Evolutionary conservation across 2,329 filamentous ascomycete species (phyloP).

Genomic region (Aspergillus sp.): DNA sequence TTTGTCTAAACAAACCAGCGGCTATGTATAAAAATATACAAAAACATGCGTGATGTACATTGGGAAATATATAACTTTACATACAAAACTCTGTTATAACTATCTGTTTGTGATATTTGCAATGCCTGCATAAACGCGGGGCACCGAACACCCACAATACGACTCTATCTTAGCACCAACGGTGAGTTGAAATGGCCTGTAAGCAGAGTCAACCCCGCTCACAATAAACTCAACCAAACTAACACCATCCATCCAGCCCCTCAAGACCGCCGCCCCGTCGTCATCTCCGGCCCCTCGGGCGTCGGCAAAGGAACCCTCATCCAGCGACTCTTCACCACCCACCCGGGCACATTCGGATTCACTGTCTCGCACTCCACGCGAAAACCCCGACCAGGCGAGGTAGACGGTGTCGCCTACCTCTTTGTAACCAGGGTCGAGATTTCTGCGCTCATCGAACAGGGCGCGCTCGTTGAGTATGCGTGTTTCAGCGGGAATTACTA

Average conservation of each 20-base stretch:
- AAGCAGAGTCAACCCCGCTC: no score
- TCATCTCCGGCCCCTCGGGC: slow-evolving; percentile 31
- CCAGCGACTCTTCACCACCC: slow-evolving; percentile 26
- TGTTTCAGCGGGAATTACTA: slow-evolving; percentile 78
- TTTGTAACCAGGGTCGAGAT: slow-evolving; percentile 66
- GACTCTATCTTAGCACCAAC: no score
- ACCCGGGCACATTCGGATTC: slow-evolving; percentile 32
- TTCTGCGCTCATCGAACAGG: slow-evolving; percentile 58
- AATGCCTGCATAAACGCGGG: no score
- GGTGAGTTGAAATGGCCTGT: no score
- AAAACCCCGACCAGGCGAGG: slow-evolving; percentile 68
- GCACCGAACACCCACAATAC: no score
- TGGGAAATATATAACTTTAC: no score
- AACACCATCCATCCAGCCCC: neutral
- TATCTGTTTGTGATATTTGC: no score
- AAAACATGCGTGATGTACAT: no score
- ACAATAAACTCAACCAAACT: no score
- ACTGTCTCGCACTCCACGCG: slow-evolving; percentile 62
- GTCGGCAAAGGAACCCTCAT: slow-evolving; percentile 33
- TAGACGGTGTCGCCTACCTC: slow-evolving; percentile 73
- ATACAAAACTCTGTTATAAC: no score
- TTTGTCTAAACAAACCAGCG: no score
- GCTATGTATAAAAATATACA: no score
- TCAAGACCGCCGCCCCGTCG: slow-evolving; percentile 23
- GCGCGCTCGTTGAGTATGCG: slow-evolving; percentile 78